Evolutionary conservation across 164 flowering plant genomes (phyloP).

Genomic region (Stephania japonica): DNA sequence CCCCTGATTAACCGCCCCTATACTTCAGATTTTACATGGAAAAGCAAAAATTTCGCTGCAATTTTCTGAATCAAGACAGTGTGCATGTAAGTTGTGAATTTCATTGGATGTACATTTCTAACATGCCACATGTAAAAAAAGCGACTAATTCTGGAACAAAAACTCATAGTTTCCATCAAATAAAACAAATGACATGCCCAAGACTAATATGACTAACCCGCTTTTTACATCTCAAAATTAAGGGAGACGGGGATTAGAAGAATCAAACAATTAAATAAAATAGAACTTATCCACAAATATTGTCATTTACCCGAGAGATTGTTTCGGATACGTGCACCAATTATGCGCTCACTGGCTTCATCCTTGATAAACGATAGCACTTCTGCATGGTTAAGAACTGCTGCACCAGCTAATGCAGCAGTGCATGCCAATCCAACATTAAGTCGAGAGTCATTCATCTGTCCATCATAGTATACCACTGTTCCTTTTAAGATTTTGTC

Average conservation of each 20-base stretch:
- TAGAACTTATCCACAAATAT: background rate
- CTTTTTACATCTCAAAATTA: background rate
- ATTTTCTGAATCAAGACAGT: background rate
- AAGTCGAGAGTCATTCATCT: slow-evolving; percentile 93
- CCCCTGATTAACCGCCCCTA: background rate
- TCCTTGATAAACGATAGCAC: slow-evolving; percentile 77
- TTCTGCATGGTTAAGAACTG: slow-evolving; percentile 95
- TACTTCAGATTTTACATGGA: background rate
- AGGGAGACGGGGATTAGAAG: background rate
- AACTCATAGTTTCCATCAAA: background rate
- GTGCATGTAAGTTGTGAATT: background rate
- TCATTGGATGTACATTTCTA: background rate
- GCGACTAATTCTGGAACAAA: background rate
- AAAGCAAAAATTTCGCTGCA: background rate
- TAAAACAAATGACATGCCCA: background rate
- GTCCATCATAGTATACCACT: slow-evolving; percentile 97
- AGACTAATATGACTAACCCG: background rate
- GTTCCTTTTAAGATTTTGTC: slow-evolving; percentile 77
- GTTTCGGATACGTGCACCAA: slow-evolving; percentile 82
- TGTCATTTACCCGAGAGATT: slow-evolving; percentile 62
- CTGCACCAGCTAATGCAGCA: slow-evolving; percentile 97
- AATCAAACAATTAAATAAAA: background rate
- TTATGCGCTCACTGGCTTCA: slow-evolving; percentile 47
- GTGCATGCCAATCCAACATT: slow-evolving; percentile 93
- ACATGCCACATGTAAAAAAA: background rate